phyloP scores from a whole-genome alignment of 2,329 filamentous ascomycete genomes.

The Shiraia bambusicola region DNA sequence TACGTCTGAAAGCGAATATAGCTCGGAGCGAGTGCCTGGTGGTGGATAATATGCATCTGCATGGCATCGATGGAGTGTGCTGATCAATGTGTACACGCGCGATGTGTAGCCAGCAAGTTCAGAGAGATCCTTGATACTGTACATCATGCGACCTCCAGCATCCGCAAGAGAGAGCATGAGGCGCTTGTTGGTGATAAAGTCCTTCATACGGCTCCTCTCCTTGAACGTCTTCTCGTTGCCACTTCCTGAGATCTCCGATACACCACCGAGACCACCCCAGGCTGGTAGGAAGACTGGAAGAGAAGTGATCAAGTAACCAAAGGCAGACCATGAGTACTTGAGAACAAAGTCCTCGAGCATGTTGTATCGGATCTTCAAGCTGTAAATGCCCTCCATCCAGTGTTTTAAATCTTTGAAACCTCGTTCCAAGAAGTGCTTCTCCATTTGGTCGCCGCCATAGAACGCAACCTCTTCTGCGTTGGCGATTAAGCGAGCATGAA shows the following conservation, averaged over 20 bases:
- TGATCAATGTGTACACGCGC: conserved; percentile 92
- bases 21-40: conserved; percentile 67
- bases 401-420: conserved; percentile 90
- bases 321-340: conserved; percentile 98
- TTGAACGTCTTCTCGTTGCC: conserved; percentile 58
- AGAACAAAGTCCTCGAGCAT: conserved; percentile 98
- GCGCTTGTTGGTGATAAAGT: conserved; percentile 98
- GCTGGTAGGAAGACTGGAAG: conserved; percentile 91
- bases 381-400: conserved; percentile 99
- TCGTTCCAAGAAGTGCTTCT: conserved; percentile 86
- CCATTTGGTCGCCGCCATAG: conserved; percentile 92
- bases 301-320: conserved; percentile 91
- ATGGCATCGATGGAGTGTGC: conserved; percentile 89
- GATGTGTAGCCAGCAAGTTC: conserved; percentile 96
- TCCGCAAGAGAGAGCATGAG: conserved; percentile 97
- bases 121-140: conserved; percentile 96
- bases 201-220: conserved; percentile 89
- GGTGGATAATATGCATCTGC: conserved; percentile 80
- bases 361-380: conserved; percentile 96
- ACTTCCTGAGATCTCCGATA: conserved; percentile 60
- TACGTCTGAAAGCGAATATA: conserved; percentile 86
- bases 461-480: conserved; percentile 98
- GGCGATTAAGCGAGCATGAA: conserved; percentile 89
- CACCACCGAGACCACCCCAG: conserved; percentile 82
- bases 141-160: conserved; percentile 98